phyloP scores from a whole-genome alignment of 202 grass and related monocot genomes.

The Bolboschoenoplectus hybrid region DNA sequence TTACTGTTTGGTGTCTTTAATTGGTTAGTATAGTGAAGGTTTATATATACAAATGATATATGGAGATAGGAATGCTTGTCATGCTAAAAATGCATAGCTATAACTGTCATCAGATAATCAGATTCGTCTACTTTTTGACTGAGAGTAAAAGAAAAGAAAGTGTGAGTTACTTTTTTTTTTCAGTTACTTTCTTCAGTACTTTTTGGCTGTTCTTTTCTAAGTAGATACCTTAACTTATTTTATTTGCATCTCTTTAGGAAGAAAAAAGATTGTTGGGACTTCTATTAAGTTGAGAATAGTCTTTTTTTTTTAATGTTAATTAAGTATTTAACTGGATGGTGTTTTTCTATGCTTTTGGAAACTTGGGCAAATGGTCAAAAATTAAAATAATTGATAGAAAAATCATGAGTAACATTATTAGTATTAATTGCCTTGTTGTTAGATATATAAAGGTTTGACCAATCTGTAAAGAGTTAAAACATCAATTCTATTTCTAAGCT shows the following conservation, averaged over 20 bases:
- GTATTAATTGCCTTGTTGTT: no score
- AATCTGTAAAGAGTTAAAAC: background rate
- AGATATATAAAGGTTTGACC: no score
- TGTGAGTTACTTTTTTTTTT: constrained; percentile 13
- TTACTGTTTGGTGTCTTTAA: constrained; percentile 1
- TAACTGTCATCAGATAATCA: constrained; percentile 9
- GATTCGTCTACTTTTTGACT: constrained; percentile 25
- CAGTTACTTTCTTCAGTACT: constrained; percentile 17
- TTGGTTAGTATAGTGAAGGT: constrained; percentile 7
- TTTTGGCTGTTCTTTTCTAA: background rate
- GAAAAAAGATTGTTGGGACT: background rate
- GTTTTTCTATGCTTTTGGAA: background rate
- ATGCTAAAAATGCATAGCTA: constrained; percentile 32
- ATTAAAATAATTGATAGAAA: background rate
- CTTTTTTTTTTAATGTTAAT: background rate
- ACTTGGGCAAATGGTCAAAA: background rate
- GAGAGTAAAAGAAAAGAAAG: background rate
- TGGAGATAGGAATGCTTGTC: constrained; percentile 1
- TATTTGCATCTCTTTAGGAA: background rate
- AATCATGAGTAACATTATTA: background rate
- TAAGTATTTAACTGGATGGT: background rate
- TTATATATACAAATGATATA: constrained; percentile 10
- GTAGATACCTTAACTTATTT: background rate
- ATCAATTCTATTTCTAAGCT: background rate
- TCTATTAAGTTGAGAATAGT: background rate